Evolutionary conservation across 2,329 filamentous ascomycete species (phyloP), one percentile per base, ranked within the genome.

Genomic region (Fonsecaea erecta): DNA sequence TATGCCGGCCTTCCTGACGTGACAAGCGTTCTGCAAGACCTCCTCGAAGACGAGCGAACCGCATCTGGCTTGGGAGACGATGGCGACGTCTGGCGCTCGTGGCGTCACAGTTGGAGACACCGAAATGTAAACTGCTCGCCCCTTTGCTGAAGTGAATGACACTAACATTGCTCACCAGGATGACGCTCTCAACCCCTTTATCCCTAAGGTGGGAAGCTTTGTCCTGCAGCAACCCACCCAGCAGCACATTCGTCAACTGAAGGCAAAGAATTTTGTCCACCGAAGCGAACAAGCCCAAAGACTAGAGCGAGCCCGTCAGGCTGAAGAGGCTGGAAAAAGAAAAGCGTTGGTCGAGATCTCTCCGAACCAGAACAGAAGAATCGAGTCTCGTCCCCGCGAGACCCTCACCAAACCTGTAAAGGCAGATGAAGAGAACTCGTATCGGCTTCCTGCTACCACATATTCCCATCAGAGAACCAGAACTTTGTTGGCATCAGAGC

Each of bases 31-130:
- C 67, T 73, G 52, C 63, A 73, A 57, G 72, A 73, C 9, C 60
- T 73, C 16, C 66, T 74, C 21, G 72, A 73, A 59, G 68, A 69
- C 30, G 72, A 73, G 30, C 60, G 59, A 43, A 64, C 59, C 35
- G 65, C 65, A 54, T 56, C 58, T 51, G 70, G 72, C 12, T 54
- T 70, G 9, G 72, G 72, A 9, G 71, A 73, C 58, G 72, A 73
- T 40, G 71, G 71, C 18, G 71, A 73, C 51, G 65, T 73, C 34
- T 74, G 66, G 64, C 69, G 72, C 21, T 70, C 72, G 32, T 74
- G 72, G 72, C 64, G 71, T 40, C 65, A 73, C 60, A 69, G 65
- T 60, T 73, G 70, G 70, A 67, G 68, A 60, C 68, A 70, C 52
- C 68, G 72, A 68, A 73, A 71, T 62, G 72, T 72, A 55, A 62